phyloP scores from a whole-genome alignment of 257 asterid genomes.

The Capsicum rhomboideum region DNA sequence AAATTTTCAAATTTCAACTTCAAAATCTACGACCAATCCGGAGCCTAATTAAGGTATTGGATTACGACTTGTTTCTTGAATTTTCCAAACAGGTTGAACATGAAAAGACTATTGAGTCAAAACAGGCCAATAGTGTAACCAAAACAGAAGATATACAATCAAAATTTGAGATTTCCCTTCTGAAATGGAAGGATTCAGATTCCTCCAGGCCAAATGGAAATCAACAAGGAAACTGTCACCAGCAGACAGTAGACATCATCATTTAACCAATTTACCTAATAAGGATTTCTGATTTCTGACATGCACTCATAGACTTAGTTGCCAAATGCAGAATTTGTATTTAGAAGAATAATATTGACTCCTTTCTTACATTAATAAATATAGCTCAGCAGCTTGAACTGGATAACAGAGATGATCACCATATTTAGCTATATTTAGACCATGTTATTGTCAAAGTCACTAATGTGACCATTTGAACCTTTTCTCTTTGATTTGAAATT shows the following conservation, averaged over 20 bases:
- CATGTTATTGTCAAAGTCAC: not conserved
- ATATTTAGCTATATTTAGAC: not conserved
- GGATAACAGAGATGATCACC: not conserved
- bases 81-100: not conserved
- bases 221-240: not conserved
- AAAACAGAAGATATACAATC: not conserved
- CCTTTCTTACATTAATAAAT: not conserved
- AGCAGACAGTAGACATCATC: not conserved
- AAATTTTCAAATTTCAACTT: too few species aligned
- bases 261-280: not conserved
- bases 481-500: not conserved
- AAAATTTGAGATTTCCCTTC: not conserved
- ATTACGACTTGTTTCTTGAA: not conserved
- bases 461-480: not conserved
- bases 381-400: not conserved
- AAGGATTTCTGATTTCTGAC: not conserved
- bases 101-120: not conserved
- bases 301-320: not conserved
- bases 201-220: not conserved
- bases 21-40: too few species aligned
- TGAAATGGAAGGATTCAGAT: not conserved
- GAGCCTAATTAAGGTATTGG: not conserved
- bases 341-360: not conserved
- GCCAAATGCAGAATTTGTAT: constrained; percentile 3
- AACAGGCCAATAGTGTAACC: not conserved